Evolutionary conservation across 768 basidiomycete species (phyloP), one percentile per base, ranked within the genome.

Genomic region (Leccinum subgranulosum): DNA sequence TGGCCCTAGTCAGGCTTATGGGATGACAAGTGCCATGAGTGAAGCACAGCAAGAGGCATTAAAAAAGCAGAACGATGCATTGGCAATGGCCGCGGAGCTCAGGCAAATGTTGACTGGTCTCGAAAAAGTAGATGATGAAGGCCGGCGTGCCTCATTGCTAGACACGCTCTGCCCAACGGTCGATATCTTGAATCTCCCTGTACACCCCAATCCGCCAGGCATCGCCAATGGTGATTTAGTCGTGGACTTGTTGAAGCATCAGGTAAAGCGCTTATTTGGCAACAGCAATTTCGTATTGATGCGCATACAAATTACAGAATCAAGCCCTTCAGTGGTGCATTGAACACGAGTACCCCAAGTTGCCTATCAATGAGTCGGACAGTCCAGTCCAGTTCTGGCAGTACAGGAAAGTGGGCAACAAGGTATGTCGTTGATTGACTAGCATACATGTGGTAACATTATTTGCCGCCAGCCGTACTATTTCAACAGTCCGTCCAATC

Each of bases 331-430:
- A 87, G 65, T 97, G 94, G 94, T 91, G 90, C 63, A 78, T 95
- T 28, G 81, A 85, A 15, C 83, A 77, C 27, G 94, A 97, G 71
- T 84, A 91, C 65, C 94, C 94, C 0, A 71, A 73, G 39, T 72
- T 94, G 12, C 94, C 94, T 2, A 81, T 76, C 56, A 80, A 74
- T 31, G 84, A 85, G 51, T 68, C 71, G 0, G 92, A 94, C 57
- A 81, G 78, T 34, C 87, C 92, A 0, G 89, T 93, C 1, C 94
- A 96, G 70, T 94, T 97, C 65, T 97, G 94, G 94, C 86, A 92
- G 65, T 70, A 86, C 28, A 81, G 74, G 64, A 86, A 81, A 66
- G 75, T 71, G 28, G 79, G 76, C 0, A 66, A 68, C 50, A 84
- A 87, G 76, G 90, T 85, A 57, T 17, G 76, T 62, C 15, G 9